Conservation (phyloP, 495 filamentous ascomycete genomes). For the Podospora pseudocomata region DNA sequence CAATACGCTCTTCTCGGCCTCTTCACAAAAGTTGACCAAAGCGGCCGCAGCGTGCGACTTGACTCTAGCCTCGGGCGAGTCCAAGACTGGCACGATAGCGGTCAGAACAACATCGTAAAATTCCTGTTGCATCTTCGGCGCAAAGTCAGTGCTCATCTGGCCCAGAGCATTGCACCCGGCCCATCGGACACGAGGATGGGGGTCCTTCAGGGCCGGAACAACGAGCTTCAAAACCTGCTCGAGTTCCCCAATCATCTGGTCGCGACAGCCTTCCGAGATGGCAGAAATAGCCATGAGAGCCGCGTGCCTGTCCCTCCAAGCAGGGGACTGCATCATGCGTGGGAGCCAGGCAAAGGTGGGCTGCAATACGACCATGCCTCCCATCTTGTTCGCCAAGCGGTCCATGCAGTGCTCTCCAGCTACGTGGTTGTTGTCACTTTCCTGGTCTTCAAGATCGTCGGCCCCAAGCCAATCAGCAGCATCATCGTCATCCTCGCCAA, state of each 20-base stretch:
- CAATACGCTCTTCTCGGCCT: slow-evolving; percentile 87
- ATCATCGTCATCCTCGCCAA: slow-evolving; percentile 92
- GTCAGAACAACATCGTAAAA: slow-evolving; percentile 81
- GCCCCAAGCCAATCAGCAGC: slow-evolving; percentile 88
- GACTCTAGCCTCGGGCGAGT: slow-evolving; percentile 86
- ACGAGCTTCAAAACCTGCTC: slow-evolving; percentile 92
- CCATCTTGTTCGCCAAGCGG: slow-evolving; percentile 93
- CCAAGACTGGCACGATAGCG: slow-evolving; percentile 88
- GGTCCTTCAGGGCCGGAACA: slow-evolving; percentile 84
- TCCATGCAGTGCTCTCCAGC: slow-evolving; percentile 99
- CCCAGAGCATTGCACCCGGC: slow-evolving; percentile 98
- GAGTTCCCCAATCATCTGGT: slow-evolving; percentile 91
- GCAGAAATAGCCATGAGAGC: slow-evolving; percentile 99
- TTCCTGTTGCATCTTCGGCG: slow-evolving; percentile 96
- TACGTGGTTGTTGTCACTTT: slow-evolving; percentile 96
- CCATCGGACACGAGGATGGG: slow-evolving; percentile 93
- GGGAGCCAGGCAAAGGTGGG: slow-evolving; percentile 98
- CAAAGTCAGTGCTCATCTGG: slow-evolving; percentile 99
- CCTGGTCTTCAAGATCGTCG: slow-evolving; percentile 92
- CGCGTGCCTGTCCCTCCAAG: slow-evolving; percentile 94
- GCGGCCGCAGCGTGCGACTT: slow-evolving; percentile 97
- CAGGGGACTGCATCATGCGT: slow-evolving; percentile 90
- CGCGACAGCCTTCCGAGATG: slow-evolving; percentile 95
- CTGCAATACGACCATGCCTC: slow-evolving; percentile 77
- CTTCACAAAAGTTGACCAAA: slow-evolving; percentile 98